Conservation (phyloP, 352 stramenopile species). For the Chrysophaeum taylorii region DNA sequence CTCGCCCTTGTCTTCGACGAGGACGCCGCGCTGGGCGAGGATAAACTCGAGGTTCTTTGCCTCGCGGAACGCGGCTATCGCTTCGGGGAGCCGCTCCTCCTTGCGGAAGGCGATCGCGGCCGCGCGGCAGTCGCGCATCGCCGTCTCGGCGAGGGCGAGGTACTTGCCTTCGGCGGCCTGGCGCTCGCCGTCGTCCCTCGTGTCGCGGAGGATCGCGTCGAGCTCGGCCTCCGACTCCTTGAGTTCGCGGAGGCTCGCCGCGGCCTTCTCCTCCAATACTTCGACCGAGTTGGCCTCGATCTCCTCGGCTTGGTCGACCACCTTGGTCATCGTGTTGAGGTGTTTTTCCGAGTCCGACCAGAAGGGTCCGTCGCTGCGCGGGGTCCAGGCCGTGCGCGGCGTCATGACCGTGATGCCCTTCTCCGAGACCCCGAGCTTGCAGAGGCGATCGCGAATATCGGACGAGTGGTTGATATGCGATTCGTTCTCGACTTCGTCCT, state of each 20-base stretch:
- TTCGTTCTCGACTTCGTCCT: too few relatives aligned
- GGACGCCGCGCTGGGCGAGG: background rate
- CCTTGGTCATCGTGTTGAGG: background rate
- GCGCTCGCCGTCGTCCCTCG: too few relatives aligned
- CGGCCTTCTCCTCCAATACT: background rate
- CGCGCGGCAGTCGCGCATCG: background rate
- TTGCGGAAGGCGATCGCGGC: background rate
- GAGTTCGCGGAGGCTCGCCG: background rate
- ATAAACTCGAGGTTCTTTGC: constrained; percentile 2
- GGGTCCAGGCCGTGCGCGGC: background rate
- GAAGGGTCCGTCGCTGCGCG: background rate
- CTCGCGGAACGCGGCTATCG: background rate
- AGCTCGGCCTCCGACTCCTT: background rate
- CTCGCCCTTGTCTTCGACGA: background rate
- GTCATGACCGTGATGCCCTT: background rate
- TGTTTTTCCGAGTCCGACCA: background rate
- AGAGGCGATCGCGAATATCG: background rate
- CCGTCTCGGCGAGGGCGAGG: too few relatives aligned
- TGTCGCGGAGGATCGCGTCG: background rate
- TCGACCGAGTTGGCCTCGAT: too few relatives aligned
- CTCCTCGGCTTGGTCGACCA: background rate
- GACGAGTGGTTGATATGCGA: too few relatives aligned
- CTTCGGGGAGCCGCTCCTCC: background rate
- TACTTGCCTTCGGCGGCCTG: too few relatives aligned
- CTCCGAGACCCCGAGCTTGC: background rate